Percentiles rank a stretch among this genome's conserved stretches.
Conservation (phyloP, 208 protist genomes). For the Porcisia deanei region DNA sequence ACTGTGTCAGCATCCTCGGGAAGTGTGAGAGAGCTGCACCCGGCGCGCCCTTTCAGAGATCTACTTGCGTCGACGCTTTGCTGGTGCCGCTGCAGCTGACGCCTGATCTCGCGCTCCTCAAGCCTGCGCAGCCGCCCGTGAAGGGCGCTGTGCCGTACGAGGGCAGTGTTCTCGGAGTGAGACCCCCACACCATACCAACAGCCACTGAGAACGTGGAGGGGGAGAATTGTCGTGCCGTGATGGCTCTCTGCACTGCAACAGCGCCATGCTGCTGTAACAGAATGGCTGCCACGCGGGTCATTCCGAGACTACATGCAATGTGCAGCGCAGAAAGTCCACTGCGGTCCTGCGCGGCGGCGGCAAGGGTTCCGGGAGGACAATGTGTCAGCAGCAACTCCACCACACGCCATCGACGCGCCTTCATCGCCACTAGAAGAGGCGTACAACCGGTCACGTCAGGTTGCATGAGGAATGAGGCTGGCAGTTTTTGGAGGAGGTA, state of each 20-base stretch:
- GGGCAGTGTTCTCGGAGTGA: constrained; percentile 32
- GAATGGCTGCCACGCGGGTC: constrained; percentile 35
- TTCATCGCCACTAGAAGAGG: constrained; percentile 69
- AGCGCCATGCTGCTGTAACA: constrained; percentile 65
- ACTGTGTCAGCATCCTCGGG: constrained; percentile 23
- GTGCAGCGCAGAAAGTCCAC: constrained; percentile 63
- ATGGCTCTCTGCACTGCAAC: constrained; percentile 22
- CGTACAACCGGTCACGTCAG: constrained; percentile 67
- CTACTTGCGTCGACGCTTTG: neutral
- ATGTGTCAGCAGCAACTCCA: constrained; percentile 55
- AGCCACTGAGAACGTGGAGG: neutral
- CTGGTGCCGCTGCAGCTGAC: constrained; percentile 17
- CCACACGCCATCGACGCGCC: constrained; percentile 35
- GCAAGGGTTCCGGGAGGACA: constrained; percentile 41
- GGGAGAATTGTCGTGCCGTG: neutral
- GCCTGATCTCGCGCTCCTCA: constrained; percentile 18
- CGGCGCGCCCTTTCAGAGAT: neutral
- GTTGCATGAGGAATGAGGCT: constrained; percentile 26
- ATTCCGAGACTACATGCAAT: constrained; percentile 54
- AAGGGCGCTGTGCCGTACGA: constrained; percentile 25
- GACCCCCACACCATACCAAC: constrained; percentile 20
- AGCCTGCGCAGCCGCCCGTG: constrained; percentile 18
- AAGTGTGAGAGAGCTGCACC: neutral
- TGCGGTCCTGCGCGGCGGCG: constrained; percentile 42
- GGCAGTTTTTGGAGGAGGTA: constrained; percentile 49